Conservation (phyloP, 352 stramenopile species). For the Globisporangium irregulare region DNA sequence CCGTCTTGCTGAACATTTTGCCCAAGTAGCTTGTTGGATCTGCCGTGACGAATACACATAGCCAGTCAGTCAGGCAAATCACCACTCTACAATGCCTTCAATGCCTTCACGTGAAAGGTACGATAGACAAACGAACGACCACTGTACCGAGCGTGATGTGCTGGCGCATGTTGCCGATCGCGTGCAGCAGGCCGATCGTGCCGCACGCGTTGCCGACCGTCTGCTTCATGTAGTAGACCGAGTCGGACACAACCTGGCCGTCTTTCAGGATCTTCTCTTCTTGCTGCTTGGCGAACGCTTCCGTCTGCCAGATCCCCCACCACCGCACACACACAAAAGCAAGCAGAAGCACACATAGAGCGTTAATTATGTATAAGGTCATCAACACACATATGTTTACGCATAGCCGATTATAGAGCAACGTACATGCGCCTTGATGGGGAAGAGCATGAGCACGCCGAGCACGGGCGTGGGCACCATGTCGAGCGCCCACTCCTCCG, state of each 20-base stretch:
- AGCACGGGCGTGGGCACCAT: constrained; percentile 94
- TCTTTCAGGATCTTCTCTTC: constrained; percentile 57
- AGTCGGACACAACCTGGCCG: constrained; percentile 70
- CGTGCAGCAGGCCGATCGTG: constrained; percentile 94
- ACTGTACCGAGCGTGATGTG: constrained; percentile 59
- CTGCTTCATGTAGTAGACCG: constrained; percentile 93
- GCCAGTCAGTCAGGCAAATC: neutral
- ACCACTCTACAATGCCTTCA: neutral
- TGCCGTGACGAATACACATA: constrained; percentile 16
- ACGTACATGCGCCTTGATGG: constrained; percentile 88
- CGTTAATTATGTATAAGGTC: neutral
- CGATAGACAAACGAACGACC: neutral
- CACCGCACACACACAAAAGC: neutral
- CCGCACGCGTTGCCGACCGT: constrained; percentile 97
- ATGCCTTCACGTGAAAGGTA: neutral
- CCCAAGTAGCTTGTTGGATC: constrained; percentile 64
- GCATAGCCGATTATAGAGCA: neutral
- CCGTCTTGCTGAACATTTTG: constrained; percentile 85
- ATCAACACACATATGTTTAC: neutral
- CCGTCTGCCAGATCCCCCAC: constrained; percentile 37
- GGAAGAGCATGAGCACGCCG: constrained; percentile 95
- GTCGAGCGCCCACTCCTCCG: constrained; percentile 94
- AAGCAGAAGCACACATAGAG: neutral
- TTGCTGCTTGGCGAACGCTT: constrained; percentile 78
- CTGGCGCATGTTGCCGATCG: constrained; percentile 89